Evolutionary conservation across 2,329 filamentous ascomycete species (phyloP).

Genomic region (Ilyonectria sp.): DNA sequence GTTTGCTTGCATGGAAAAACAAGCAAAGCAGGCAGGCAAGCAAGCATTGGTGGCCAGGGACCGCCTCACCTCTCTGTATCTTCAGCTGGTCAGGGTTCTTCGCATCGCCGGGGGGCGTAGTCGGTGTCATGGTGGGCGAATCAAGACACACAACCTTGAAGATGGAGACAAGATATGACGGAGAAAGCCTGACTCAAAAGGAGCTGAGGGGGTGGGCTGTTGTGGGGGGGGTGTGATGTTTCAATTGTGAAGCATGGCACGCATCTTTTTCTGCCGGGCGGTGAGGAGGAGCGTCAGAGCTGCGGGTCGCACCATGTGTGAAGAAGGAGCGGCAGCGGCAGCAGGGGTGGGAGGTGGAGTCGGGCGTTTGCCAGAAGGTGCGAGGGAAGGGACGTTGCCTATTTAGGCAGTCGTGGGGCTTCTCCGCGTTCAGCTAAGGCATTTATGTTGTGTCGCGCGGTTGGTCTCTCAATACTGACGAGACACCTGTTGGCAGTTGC

Average conservation of each 20-base stretch:
- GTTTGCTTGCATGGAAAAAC: not conserved
- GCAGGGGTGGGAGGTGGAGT: slow-evolving; percentile 19
- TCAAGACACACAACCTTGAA: slow-evolving; percentile 18
- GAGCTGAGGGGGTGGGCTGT: slow-evolving; percentile 3
- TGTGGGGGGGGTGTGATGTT: slow-evolving; percentile 15
- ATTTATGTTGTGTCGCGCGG: not conserved
- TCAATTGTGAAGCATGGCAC: slow-evolving; percentile 26
- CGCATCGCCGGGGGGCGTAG: slow-evolving; percentile 27
- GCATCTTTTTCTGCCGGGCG: slow-evolving; percentile 53
- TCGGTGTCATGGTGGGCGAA: slow-evolving; percentile 35
- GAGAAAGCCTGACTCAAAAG: not conserved
- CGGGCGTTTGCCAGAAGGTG: slow-evolving; percentile 25
- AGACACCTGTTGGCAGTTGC: not conserved
- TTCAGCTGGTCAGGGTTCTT: slow-evolving; percentile 40
- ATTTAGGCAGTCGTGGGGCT: slow-evolving; percentile 39
- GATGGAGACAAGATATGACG: not conserved
- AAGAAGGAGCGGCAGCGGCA: slow-evolving; percentile 19
- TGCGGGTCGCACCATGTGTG: not conserved
- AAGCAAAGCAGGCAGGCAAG: not conserved
- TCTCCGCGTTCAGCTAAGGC: slow-evolving; percentile 35
- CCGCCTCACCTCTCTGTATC: slow-evolving; percentile 36
- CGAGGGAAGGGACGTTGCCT: slow-evolving; percentile 33
- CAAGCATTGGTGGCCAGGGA: not conserved
- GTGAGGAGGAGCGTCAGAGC: slow-evolving; percentile 35
- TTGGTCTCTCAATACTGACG: not conserved